A percentile compares a stretch with the other conserved stretches of the same genome.
Evolutionary conservation across 176 grass and related monocot species (phyloP).

Genomic region (Triticum monococcum): DNA sequence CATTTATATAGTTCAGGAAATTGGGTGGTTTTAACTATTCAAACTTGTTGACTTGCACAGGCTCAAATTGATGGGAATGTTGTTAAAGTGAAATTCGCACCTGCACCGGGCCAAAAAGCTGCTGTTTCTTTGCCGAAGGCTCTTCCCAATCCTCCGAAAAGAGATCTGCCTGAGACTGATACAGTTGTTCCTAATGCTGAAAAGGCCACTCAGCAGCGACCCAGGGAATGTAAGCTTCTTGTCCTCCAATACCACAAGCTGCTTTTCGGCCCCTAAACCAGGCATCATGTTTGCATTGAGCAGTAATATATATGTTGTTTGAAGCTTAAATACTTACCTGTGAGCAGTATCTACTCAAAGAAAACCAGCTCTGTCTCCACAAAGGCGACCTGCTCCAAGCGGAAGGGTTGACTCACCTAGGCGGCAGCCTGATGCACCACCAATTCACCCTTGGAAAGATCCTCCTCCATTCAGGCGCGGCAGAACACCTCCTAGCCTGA

Average conservation of each 20-base stretch:
- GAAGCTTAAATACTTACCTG: neutral
- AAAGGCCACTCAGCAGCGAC: constrained; percentile 45
- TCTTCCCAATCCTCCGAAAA: constrained; percentile 44
- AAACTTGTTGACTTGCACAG: constrained; percentile 17
- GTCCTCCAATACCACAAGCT: neutral
- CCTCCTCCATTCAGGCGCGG: constrained; percentile 41
- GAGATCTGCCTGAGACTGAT: constrained; percentile 51
- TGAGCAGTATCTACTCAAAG: constrained; percentile 50
- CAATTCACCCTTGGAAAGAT: constrained; percentile 40
- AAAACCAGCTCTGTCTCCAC: constrained; percentile 46
- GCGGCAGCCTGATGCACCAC: constrained; percentile 55
- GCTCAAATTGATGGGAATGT: constrained; percentile 94
- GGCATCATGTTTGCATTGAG: neutral
- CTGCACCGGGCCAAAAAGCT: constrained; percentile 60
- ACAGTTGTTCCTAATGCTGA: constrained; percentile 55
- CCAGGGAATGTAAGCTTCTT: constrained; percentile 67
- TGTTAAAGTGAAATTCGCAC: constrained; percentile 68
- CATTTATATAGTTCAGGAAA: neutral
- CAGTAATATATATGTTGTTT: neutral
- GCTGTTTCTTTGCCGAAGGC: constrained; percentile 35
- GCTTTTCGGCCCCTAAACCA: neutral
- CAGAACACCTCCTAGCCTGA: constrained; percentile 45
- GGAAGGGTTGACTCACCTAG: constrained; percentile 57
- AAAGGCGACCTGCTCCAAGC: constrained; percentile 56
- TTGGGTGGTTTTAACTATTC: neutral